Conservation (phyloP, 2,329 filamentous ascomycete species). For the Colletotrichum sp. region DNA sequence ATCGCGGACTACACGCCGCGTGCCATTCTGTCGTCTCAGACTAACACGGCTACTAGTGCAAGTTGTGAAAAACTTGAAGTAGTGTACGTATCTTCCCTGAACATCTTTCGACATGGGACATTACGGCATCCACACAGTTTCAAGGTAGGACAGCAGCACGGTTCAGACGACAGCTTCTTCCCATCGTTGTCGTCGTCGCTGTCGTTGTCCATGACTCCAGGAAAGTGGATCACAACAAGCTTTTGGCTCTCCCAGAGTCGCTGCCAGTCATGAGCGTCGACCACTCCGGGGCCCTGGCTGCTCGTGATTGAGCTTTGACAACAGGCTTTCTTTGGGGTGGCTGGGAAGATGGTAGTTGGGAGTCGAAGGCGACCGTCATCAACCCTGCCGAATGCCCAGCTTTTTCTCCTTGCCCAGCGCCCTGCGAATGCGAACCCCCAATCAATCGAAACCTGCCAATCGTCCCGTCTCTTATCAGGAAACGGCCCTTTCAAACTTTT, state of each 20-base stretch:
- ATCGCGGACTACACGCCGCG: neutral
- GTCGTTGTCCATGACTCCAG: conserved; percentile 5
- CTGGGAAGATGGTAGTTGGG: neutral
- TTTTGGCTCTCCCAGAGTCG: conserved; percentile 14
- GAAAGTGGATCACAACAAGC: conserved; percentile 21
- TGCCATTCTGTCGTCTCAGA: neutral
- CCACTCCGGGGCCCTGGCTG: neutral
- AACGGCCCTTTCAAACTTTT: conserved; percentile 17
- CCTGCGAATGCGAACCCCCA: neutral
- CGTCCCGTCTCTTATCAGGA: conserved; percentile 11
- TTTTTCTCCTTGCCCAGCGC: neutral
- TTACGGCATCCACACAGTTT: conserved; percentile 9
- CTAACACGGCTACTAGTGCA: neutral
- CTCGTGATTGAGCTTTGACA: conserved; percentile 15
- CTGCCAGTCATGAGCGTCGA: conserved; percentile 16
- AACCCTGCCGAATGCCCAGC: neutral
- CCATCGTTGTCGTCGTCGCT: neutral
- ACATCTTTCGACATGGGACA: neutral
- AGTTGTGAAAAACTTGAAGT: neutral
- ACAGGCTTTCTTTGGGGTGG: neutral
- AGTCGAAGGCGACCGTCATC: neutral
- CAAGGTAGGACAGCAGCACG: neutral
- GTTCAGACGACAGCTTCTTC: neutral
- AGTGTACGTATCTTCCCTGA: conserved; percentile 5
- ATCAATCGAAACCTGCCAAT: conserved; percentile 1